Evolutionary conservation across 176 grass and related monocot genomes (phyloP).

Genomic region (Musa beccarii): DNA sequence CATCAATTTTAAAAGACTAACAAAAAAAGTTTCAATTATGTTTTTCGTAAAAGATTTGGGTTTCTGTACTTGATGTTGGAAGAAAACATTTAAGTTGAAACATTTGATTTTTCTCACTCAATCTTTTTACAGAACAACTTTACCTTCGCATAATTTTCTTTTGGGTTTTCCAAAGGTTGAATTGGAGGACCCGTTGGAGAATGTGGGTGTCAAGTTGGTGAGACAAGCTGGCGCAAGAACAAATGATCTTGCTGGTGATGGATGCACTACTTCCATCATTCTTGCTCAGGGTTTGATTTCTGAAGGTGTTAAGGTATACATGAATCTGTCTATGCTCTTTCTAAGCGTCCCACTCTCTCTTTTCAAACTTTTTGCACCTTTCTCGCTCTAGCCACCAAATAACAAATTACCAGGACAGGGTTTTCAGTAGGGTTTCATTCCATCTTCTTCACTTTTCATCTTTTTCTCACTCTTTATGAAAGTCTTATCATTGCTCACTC

Average conservation of each 20-base stretch:
- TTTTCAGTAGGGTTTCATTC: background rate
- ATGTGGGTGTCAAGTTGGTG: slow-evolving; percentile 90
- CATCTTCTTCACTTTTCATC: background rate
- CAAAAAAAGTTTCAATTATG: background rate
- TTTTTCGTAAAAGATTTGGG: background rate
- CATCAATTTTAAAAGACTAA: background rate
- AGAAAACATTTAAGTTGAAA: background rate
- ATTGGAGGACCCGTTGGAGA: slow-evolving; percentile 84
- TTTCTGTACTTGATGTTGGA: background rate
- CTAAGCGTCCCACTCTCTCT: background rate
- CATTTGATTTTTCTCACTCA: background rate
- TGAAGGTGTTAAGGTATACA: slow-evolving; percentile 77
- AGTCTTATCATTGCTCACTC: too few species aligned
- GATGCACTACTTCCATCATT: slow-evolving; percentile 89
- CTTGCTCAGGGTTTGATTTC: slow-evolving; percentile 85
- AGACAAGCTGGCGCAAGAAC: slow-evolving; percentile 83
- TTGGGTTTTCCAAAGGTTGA: slow-evolving; percentile 49
- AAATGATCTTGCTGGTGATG: slow-evolving; percentile 82
- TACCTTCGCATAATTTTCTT: background rate
- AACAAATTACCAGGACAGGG: background rate
- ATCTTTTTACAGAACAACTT: background rate
- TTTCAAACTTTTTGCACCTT: background rate
- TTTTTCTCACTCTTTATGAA: background rate
- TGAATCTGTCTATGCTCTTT: background rate
- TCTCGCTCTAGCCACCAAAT: background rate